Base-by-base conservation (phyloP, 306 rosid genomes). In the Canavalia ensiformis region DNA sequence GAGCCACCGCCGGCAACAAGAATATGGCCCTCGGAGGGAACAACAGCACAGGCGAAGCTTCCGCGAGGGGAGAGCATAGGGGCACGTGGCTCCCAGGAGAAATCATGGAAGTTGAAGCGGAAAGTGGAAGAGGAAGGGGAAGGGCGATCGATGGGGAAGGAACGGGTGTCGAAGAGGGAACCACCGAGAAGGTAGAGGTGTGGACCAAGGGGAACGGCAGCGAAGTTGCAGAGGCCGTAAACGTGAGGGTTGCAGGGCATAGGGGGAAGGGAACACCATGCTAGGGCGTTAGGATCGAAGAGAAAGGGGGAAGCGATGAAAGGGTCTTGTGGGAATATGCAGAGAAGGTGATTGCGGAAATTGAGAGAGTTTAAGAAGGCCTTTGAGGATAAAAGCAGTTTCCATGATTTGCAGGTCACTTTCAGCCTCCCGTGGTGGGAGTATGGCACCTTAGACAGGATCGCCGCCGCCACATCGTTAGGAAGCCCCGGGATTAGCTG, bases 1-100 rank as follows among this genome's bases (percentile, higher is more conserved):
- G 97, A 91, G 2, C 97, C 99, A 3, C 99, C 97, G 1, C 97
- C 97, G 0, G 97, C 97, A 1, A 95, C 99, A 7, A 91, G 2
- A 74, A 95, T 93, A 25, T 79, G 74, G 0, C 86, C 83, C 1
- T 77, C 65, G 12, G 58, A 64, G 0, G 82, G 86, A 7, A 84
- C 45, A 1, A 35, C 89, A 0, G 92, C 92, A 13, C 94, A 91
- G 11, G 97, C 99, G n/a, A 95, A 95, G 84, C 99, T 95, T 0
- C 97, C 97, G 0, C 99, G 88, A 0, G 97, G 89, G 0, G 97
- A 81, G 0, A 88, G 63, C 99, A 93, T 95, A 4, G 92, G 83
- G 1, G 97, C 72, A 11, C 90, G 88, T 56, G 67, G 11, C 47
- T 88, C 90, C 99, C 99, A 95, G 0, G 82, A 39, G 34, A 74